Percentiles rank a stretch among this genome's conserved stretches.
phyloP scores from a whole-genome alignment of 2,329 filamentous ascomycete genomes.

The Fusarium musae region DNA sequence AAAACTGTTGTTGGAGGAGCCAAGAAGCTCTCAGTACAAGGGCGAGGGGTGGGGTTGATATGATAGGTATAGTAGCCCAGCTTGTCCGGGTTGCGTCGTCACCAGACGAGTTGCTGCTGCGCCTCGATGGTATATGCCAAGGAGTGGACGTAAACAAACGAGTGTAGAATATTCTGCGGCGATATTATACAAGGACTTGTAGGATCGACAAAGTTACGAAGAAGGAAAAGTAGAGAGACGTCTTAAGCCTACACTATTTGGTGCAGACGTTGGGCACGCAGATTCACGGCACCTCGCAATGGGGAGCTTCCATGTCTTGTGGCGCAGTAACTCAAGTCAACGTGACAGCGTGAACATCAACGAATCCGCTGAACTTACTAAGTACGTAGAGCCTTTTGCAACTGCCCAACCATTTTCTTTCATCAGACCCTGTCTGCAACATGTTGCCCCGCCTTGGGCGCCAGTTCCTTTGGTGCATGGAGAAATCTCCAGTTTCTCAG shows the following conservation, averaged over 20 bases:
- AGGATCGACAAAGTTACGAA: slow-evolving; percentile 10
- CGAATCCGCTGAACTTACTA: not conserved
- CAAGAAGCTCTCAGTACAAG: slow-evolving; percentile 32
- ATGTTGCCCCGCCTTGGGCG: slow-evolving; percentile 21
- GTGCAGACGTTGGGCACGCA: slow-evolving; percentile 10
- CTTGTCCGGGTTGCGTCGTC: slow-evolving; percentile 33
- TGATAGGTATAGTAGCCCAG: slow-evolving; percentile 19
- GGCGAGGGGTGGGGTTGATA: slow-evolving; percentile 34
- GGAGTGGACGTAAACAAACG: slow-evolving; percentile 8
- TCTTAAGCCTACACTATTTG: not conserved
- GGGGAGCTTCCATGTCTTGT: slow-evolving; percentile 16
- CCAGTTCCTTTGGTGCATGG: slow-evolving; percentile 3
- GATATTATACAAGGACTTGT: slow-evolving; percentile 5
- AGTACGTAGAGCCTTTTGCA: not conserved
- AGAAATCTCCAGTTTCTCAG: slow-evolving; percentile 9
- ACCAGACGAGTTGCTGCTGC: slow-evolving; percentile 33
- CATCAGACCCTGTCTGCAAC: not conserved
- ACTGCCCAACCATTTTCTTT: slow-evolving; percentile 28
- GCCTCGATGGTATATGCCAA: slow-evolving; percentile 30
- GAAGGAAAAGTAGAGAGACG: not conserved
- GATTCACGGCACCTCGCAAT: not conserved
- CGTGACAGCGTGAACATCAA: slow-evolving; percentile 2
- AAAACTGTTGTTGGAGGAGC: slow-evolving; percentile 26
- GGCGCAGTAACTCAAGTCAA: slow-evolving; percentile 22
- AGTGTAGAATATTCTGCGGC: not conserved